These are phyloP conservation scores for Macroventuria anomochaeta DNA, from an alignment of 2,329 filamentous ascomycete species.

Conservation along the genomic window DNA sequence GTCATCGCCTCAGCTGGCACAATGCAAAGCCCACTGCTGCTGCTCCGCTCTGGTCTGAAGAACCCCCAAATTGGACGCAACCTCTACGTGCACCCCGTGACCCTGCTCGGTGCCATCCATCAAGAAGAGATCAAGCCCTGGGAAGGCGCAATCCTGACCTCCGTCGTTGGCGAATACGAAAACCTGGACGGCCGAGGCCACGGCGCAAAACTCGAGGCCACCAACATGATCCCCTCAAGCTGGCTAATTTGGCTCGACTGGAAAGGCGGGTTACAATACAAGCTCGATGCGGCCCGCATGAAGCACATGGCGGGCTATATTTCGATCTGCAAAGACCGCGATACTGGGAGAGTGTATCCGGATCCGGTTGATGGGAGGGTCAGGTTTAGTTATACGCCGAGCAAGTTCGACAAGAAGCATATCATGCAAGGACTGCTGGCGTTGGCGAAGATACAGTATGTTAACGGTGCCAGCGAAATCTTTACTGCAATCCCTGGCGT, in stretches of 20 bases:
- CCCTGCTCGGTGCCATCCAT: conserved; percentile 65
- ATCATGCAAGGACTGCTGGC: conserved; percentile 75
- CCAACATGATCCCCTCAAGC: conserved; percentile 74
- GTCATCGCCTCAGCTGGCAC: conserved; percentile 81
- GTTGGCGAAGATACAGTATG: conserved; percentile 76
- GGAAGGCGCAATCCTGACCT: conserved; percentile 80
- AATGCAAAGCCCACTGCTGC: conserved; percentile 76
- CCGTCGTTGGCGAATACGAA: conserved; percentile 77
- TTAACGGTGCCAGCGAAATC: conserved; percentile 82
- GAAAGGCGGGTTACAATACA: conserved; percentile 72
- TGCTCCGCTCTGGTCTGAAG: conserved; percentile 78
- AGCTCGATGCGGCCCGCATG: conserved; percentile 72
- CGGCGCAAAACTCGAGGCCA: conserved; percentile 80
- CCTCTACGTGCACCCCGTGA: conserved; percentile 79
- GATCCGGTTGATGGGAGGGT: conserved; percentile 71
- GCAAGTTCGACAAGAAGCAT: conserved; percentile 73
- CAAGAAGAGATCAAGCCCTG: conserved; percentile 68
- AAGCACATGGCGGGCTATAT: conserved; percentile 76
- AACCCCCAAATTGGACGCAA: conserved; percentile 84
- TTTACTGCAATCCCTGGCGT: conserved; percentile 68
- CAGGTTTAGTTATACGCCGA: conserved; percentile 73
- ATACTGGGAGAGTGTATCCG: conserved; percentile 74
- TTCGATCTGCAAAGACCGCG: conserved; percentile 75
- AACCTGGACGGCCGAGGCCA: conserved; percentile 82
- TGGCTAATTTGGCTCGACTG: conserved; percentile 70